Base-by-base conservation (phyloP, 495 filamentous ascomycete species). In the Hypoxylon lienhwacheense region DNA sequence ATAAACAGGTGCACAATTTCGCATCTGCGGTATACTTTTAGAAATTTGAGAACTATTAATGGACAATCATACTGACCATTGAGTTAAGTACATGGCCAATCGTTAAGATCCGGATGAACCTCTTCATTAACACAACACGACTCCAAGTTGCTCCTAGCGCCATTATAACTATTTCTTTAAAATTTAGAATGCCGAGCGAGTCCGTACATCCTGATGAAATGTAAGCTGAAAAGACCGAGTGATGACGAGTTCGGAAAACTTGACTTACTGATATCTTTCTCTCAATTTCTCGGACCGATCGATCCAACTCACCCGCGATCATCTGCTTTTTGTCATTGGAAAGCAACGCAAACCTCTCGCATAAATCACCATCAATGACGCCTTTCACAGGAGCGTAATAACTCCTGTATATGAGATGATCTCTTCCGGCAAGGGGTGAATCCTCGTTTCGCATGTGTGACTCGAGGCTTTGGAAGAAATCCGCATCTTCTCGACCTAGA, bases 361-460 rank as follows among this genome's bases (percentile, higher is more conserved):
- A 96, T 53, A 99, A 75, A 75, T 99, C 95, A n/a, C 95, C 95
- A 70, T 99, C 95, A 66, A 99, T 95, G 20, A 95, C 84, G 0
- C 90, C 90, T 78, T 99, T 99, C 10, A 93, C 89, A 1, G 95
- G 95, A n/a, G 87, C 89, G 67, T 99, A 97, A 66, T 97, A 99
- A 35, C 90, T 83, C 45, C 95, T 79, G 64, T 96, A 99, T 36
- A 96, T 92, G 21, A 98, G 70, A 70, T 98, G 93, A 68, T 97
- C 95, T 50, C 95, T 81, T 21, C 95, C 93, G 7, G 90, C 89
- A 16, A 96, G 76, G 8, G 91, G 89, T 15, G 91, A 80, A 57
- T 96, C 87, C 57, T 96, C 90, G 12, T 76, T 79, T 37, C 90
- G 80, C 72, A 99, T 74, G 54, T 93, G 86, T 61, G 85, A 85